phyloP scores from a whole-genome alignment of 495 filamentous ascomycete genomes.

The Ramalina intermedia region DNA sequence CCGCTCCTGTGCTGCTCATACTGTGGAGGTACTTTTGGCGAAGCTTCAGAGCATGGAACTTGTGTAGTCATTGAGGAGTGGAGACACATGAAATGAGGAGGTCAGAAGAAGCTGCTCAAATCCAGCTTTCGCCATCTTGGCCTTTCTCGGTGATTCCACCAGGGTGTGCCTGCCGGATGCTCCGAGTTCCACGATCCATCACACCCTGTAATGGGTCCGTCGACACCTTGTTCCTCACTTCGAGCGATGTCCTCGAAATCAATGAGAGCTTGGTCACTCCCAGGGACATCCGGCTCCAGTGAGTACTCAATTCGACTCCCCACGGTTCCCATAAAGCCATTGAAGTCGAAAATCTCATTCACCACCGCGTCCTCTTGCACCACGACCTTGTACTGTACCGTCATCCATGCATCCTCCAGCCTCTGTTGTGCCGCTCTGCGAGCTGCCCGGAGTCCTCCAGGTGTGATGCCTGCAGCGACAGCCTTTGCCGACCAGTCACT shows the following conservation, averaged over 20 bases:
- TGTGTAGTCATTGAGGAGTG: too few species aligned
- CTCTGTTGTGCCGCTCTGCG: slow-evolving; percentile 41
- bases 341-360: slow-evolving; percentile 33
- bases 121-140: slow-evolving; percentile 6
- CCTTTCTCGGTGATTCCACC: slow-evolving; percentile 15
- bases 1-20: too few species aligned
- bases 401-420: slow-evolving; percentile 37
- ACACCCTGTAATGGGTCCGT: slow-evolving; percentile 30
- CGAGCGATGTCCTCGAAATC: slow-evolving; percentile 36
- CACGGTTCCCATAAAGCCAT: slow-evolving; percentile 42
- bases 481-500: slow-evolving; percentile 31
- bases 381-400: slow-evolving; percentile 39
- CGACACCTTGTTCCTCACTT: slow-evolving; percentile 16
- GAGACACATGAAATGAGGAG: too few species aligned
- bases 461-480: slow-evolving; percentile 13
- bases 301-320: slow-evolving; percentile 43
- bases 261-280: slow-evolving; percentile 40
- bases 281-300: slow-evolving; percentile 41
- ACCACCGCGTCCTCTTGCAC: slow-evolving; percentile 33
- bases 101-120: slow-evolving; percentile 8
- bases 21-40: too few species aligned
- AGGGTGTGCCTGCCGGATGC: slow-evolving; percentile 11
- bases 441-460: slow-evolving; percentile 32
- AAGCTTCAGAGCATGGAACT: too few species aligned
- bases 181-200: slow-evolving; percentile 39